Percentiles rank a stretch among this genome's conserved stretches.
phyloP scores from a whole-genome alignment of 2,329 filamentous ascomycete species.

The Scopulariopsis brevicaulis region DNA sequence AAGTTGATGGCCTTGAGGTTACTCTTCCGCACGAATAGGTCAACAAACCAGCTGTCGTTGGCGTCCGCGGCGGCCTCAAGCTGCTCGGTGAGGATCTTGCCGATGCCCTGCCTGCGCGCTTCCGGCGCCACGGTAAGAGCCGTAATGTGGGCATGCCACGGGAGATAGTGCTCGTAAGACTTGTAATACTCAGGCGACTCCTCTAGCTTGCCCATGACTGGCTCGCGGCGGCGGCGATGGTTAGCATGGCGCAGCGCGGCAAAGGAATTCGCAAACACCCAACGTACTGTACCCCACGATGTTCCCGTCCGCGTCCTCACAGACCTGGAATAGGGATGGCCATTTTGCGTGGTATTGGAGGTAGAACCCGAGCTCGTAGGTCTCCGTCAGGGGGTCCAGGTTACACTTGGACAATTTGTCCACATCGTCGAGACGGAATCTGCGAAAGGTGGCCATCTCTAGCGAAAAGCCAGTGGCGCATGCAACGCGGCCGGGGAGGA shows the following conservation, averaged over 20 bases:
- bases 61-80: conserved; percentile 75
- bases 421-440: conserved; percentile 75
- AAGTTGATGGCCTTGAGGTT: conserved; percentile 81
- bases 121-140: conserved; percentile 85
- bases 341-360: conserved; percentile 92
- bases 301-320: conserved; percentile 74
- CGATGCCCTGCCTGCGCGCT: conserved; percentile 76
- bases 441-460: conserved; percentile 71
- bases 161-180: conserved; percentile 81
- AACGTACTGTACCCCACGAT: conserved; percentile 85
- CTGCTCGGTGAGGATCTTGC: conserved; percentile 68
- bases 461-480: background rate
- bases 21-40: conserved; percentile 82
- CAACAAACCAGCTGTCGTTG: conserved; percentile 86
- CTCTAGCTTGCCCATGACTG: conserved; percentile 96
- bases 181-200: conserved; percentile 65
- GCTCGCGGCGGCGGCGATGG: conserved; percentile 11
- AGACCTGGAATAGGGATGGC: conserved; percentile 88
- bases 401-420: conserved; percentile 90
- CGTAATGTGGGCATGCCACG: conserved; percentile 98
- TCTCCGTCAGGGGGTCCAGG: conserved; percentile 93
- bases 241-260: background rate
- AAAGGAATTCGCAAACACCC: background rate
- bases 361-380: conserved; percentile 92
- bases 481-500: background rate